These are phyloP conservation scores for Phyllosticta ampelicida DNA, from an alignment of 2,329 filamentous ascomycete genomes.

Conservation along the genomic window DNA sequence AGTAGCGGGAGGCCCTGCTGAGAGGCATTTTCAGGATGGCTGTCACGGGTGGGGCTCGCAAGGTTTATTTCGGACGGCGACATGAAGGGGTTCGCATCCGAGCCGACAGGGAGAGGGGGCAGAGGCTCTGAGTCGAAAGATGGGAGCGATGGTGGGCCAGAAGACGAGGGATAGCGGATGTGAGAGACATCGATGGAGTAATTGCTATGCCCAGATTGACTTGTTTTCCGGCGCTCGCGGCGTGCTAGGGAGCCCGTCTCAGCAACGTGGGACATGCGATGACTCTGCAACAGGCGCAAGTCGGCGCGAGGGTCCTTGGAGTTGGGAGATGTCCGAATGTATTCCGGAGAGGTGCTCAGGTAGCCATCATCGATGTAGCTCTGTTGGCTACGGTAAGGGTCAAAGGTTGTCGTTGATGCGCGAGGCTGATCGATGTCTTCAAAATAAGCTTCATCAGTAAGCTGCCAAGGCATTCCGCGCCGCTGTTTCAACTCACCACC, in stretches of 20 bases:
- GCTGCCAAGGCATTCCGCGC: neutral
- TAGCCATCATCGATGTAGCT: neutral
- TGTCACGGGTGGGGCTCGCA: conserved; percentile 16
- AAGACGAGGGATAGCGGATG: conserved; percentile 2
- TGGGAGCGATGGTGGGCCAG: conserved; percentile 1
- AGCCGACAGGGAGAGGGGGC: conserved; percentile 15
- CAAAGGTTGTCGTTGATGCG: neutral
- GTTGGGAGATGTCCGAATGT: conserved; percentile 8
- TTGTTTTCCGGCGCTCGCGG: conserved; percentile 23
- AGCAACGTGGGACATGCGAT: conserved; percentile 39
- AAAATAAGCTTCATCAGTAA: neutral
- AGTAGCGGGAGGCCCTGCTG: conserved; percentile 25
- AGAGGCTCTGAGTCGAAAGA: conserved; percentile 1
- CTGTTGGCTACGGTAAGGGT: neutral
- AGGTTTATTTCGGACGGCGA: conserved; percentile 11
- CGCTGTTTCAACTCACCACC: neutral
- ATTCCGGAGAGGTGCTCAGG: neutral
- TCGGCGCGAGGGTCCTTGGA: conserved; percentile 8
- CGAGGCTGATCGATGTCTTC: neutral
- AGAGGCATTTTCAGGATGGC: conserved; percentile 17
- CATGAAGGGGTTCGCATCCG: conserved; percentile 10
- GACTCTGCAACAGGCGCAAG: conserved; percentile 31
- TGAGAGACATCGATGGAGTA: conserved; percentile 20
- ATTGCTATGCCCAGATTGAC: conserved; percentile 27
- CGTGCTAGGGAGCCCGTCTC: conserved; percentile 40